These are phyloP conservation scores for Ceratobasidium sp. DNA, from an alignment of 1,284 basidiomycete genomes.

Conservation along the genomic window DNA sequence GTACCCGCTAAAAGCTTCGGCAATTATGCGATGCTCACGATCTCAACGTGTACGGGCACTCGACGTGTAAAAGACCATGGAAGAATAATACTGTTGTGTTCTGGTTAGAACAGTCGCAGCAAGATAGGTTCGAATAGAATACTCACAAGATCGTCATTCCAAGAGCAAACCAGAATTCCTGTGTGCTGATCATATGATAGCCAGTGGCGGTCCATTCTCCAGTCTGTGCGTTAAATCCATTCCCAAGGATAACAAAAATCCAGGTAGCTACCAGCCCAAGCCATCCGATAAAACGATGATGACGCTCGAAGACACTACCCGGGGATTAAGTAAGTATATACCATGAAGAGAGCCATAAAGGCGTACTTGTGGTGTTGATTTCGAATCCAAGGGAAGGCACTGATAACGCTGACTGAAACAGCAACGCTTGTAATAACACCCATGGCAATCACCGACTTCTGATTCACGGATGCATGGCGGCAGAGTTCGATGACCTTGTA, in stretches of 20 bases:
- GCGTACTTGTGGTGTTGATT: constrained; percentile 83
- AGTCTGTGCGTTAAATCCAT: constrained; percentile 69
- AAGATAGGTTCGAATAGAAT: neutral
- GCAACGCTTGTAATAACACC: constrained; percentile 72
- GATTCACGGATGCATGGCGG: constrained; percentile 67
- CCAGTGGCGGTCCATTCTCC: constrained; percentile 70
- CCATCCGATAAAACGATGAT: constrained; percentile 84
- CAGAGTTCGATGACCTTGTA: constrained; percentile 70
- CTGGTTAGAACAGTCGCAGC: constrained; percentile 48
- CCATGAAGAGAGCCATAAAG: neutral
- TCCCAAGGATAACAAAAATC: constrained; percentile 75
- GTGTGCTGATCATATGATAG: constrained; percentile 70
- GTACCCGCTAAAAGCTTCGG: neutral
- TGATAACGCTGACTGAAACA: constrained; percentile 68
- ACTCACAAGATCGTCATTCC: constrained; percentile 80
- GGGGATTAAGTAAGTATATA: constrained; percentile 44
- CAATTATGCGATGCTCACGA: constrained; percentile 64
- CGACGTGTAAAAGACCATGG: constrained; percentile 83
- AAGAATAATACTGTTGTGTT: constrained; percentile 68
- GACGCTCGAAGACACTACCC: constrained; percentile 76
- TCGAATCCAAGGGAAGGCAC: constrained; percentile 79
- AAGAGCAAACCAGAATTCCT: constrained; percentile 81
- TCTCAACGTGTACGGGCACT: constrained; percentile 79
- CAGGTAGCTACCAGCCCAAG: constrained; percentile 72
- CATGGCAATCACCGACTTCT: constrained; percentile 69